phyloP scores from a whole-genome alignment of 441 rosid species.

The Flueggea neowawraea region DNA sequence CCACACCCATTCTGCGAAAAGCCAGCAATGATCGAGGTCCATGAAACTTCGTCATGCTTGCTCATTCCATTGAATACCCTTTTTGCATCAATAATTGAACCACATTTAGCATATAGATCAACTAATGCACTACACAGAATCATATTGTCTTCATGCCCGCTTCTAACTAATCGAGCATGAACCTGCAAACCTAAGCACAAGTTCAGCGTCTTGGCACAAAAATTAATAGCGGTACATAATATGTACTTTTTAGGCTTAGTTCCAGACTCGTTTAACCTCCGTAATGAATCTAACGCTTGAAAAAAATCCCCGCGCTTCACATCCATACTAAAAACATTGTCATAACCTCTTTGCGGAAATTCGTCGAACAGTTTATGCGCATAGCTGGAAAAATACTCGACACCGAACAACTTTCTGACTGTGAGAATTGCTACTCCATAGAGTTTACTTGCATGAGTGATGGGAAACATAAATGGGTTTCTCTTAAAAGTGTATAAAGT shows the following conservation, averaged over 20 bases:
- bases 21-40: conserved; percentile 22
- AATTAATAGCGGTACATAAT: neutral
- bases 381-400: neutral
- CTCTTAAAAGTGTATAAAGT: too few species aligned
- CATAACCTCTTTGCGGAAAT: neutral
- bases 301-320: too few species aligned
- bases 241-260: neutral
- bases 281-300: too few species aligned
- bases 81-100: neutral
- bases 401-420: too few species aligned
- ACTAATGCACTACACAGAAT: conserved; percentile 5
- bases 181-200: conserved; percentile 2
- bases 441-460: too few species aligned
- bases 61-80: conserved; percentile 3
- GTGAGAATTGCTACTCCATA: too few species aligned
- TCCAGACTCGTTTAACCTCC: too few species aligned
- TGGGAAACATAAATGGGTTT: too few species aligned
- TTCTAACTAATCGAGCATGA: neutral
- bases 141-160: conserved; percentile 7
- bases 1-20: conserved; percentile 15
- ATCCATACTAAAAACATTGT: too few species aligned
- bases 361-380: conserved; percentile 1
- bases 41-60: conserved; percentile 20
- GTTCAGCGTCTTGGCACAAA: neutral
- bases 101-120: conserved; percentile 10